Base-by-base conservation (phyloP, 139 green algal species). In the Pleodorina starrii region DNA sequence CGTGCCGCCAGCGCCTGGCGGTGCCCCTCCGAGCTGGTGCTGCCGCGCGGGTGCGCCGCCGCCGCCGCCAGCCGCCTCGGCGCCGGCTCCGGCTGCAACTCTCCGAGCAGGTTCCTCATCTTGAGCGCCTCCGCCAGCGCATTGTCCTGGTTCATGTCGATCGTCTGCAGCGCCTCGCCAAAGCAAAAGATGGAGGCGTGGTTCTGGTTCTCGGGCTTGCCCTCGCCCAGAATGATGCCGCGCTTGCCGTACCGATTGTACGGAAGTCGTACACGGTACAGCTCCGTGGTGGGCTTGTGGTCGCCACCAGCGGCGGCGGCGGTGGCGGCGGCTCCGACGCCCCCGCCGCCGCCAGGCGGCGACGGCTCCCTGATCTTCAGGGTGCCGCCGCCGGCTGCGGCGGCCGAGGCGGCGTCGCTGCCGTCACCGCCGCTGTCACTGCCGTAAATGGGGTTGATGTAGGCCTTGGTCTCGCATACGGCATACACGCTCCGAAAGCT, bases 131-230 rank as follows among this genome's bases (percentile, higher is more conserved):
- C 96, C 43, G 90, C 92, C 77, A 99, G 89, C 89, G 97, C 96
- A 86, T 97, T 96, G 93, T 99, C 97, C 91, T 93, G 93, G 92
- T 98, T 98, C 95, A 97, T 97, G 89, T 98, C 96, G 46, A 98
- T 96, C 36, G 96, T 94, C 89, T 97, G 96, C 80, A 98, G 42
- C 40, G 87, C 90, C 85, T 95, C 95, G 14, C 94, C 93, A 38
- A 95, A 93, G 79, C 89, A 94, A 89, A 96, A 97, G 63, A 96
- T 96, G 84, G 94, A 90, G 3, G 96, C 93, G 72, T 96, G 92
- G 92, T 98, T 98, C 90, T 98, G 96, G 91, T 98, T 98, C 94
- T 98, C 96, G 0, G 96, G 96, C 91, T 98, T 98, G 87, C 96
- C 96, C 90, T 97, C 96, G 4, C 96, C 96, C 29, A 98, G 85